Base-by-base conservation (phyloP, 345 rosid species). In the Gossypium rotundifolium region DNA sequence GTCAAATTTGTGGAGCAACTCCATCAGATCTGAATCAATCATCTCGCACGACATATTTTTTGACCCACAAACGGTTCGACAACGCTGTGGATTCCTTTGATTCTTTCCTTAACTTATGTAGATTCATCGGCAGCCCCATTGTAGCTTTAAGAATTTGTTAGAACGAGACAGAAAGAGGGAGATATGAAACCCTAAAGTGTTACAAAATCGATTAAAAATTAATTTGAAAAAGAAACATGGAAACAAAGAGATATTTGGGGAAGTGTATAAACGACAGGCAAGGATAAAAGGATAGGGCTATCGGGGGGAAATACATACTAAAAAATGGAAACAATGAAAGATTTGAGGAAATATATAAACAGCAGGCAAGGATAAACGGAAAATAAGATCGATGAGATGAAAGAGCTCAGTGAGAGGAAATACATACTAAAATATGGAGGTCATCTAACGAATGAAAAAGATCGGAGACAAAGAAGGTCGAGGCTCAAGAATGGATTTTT, bases 21-120 rank as follows among this genome's bases (percentile, higher is more conserved):
- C 88, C 74, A 81, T 79, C 25, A 95, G 88, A 84, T 90, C 98
- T 3, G 87, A 77, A 54, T 93, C 97, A 4, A 80, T 84, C 17
- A 86, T 87, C 45, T 84, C 97, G 0, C 80, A 49, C 12, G 88
- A 51, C 3, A 90, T 64, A 62, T 90, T 90, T 90, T 2, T 98
- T 97, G 1, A 93, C 89, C 99, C 98, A 91, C 1, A 95, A 90
- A 71, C 85, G 84, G 82, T 77, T 93, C 45, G 97, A 90, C 27
- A 87, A 87, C 48, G 75, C 14, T 25, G 79, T 84, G 2, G 64
- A 54, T 27, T 79, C 88, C 16, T 86, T 87, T 1, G 79, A 65
- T 4, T 83, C 89, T 16, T 79, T 74, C 78, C 83, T 80, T 62
- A 40, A 9, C 55, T 75, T 77, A 78, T 69, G 81, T 11, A 75